These are phyloP conservation scores for Bifiguratus adelaidae DNA, from an alignment of 192 early-diverging fungal species.

Conservation along the genomic window DNA sequence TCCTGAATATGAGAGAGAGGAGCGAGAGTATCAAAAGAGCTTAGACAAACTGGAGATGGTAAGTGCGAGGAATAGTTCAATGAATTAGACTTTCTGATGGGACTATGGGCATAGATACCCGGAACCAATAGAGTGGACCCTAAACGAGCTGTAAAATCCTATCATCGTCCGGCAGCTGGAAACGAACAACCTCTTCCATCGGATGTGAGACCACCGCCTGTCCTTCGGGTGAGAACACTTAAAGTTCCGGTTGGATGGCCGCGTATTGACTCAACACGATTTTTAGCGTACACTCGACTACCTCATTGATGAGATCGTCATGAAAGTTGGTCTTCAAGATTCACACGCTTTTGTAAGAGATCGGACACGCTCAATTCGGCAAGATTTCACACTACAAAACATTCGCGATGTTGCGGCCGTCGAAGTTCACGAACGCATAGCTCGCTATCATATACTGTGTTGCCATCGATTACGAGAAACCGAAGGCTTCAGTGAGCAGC, in stretches of 20 bases:
- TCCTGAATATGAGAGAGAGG: constrained; percentile 77
- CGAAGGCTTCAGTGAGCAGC: constrained; percentile 51
- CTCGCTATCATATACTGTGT: constrained; percentile 77
- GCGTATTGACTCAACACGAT: neutral
- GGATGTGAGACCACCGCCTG: constrained; percentile 74
- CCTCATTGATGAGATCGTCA: constrained; percentile 41
- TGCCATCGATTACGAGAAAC: constrained; percentile 61
- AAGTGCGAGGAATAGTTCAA: neutral
- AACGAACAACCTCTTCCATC: constrained; percentile 75
- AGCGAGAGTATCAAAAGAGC: constrained; percentile 67
- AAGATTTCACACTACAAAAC: constrained; percentile 85
- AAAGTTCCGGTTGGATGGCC: neutral
- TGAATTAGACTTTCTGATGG: neutral
- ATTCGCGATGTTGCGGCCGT: constrained; percentile 58
- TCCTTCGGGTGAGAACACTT: constrained; percentile 41
- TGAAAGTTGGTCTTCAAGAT: constrained; percentile 39
- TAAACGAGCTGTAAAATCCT: constrained; percentile 67
- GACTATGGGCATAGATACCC: constrained; percentile 17
- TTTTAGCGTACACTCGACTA: constrained; percentile 49
- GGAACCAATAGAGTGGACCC: constrained; percentile 57
- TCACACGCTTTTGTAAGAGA: constrained; percentile 80
- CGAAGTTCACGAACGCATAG: constrained; percentile 66
- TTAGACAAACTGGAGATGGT: constrained; percentile 69
- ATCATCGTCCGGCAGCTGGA: constrained; percentile 75
- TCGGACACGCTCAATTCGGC: constrained; percentile 71